These are phyloP conservation scores for Populus deltoides DNA, from an alignment of 345 rosid species.

Conservation along the genomic window DNA sequence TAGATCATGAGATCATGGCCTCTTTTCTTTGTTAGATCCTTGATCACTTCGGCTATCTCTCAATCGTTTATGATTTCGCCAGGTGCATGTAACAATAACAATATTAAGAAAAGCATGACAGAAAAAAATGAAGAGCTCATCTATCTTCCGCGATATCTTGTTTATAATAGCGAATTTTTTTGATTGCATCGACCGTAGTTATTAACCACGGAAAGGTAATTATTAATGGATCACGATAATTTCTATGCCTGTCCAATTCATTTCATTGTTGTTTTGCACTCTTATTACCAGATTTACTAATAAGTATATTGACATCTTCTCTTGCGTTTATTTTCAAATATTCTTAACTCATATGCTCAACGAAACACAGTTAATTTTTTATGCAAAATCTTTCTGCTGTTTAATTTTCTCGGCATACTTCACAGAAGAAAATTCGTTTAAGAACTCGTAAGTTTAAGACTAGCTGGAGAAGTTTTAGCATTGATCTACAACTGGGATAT, in stretches of 20 bases:
- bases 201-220: conserved; percentile 1
- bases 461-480: neutral
- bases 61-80: conserved; percentile 13
- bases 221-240: conserved; percentile 1
- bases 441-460: neutral
- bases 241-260: neutral
- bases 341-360: neutral
- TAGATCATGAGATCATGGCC: conserved; percentile 12
- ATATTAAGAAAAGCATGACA: conserved; percentile 4
- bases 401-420: neutral
- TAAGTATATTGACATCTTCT: neutral
- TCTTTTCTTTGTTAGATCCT: conserved; percentile 19
- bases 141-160: neutral
- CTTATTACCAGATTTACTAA: neutral
- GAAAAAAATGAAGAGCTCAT: neutral
- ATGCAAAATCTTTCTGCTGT: neutral
- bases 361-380: neutral
- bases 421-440: neutral
- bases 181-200: conserved; percentile 10
- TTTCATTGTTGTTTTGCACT: neutral
- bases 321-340: neutral
- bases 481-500: neutral
- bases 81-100: conserved; percentile 30
- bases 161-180: conserved; percentile 1
- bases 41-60: conserved; percentile 26